Percentiles rank a stretch among this genome's conserved stretches.
Conservation (phyloP, 139 green algal species). For the Picochlorum sp. region DNA sequence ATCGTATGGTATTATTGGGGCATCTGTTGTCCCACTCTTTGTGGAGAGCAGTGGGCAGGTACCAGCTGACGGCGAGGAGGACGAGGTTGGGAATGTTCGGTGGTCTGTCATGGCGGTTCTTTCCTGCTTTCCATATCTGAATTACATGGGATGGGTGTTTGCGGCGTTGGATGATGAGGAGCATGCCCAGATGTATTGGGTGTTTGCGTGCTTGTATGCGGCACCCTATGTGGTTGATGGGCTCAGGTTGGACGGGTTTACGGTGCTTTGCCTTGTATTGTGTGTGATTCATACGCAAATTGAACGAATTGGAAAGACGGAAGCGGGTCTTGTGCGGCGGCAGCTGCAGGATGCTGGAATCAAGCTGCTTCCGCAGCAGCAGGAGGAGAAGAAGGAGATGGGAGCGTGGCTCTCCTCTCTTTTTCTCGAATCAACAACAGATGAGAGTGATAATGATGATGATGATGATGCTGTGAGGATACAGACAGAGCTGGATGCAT, state of each 20-base stretch:
- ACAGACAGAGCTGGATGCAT: background rate
- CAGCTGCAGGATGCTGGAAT: too few relatives aligned
- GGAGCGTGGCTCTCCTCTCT: too few relatives aligned
- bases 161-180: slow-evolving; percentile 46
- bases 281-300: slow-evolving; percentile 50
- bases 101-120: slow-evolving; percentile 55
- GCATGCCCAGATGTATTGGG: slow-evolving; percentile 40
- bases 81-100: slow-evolving; percentile 32
- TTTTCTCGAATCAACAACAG: background rate
- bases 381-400: too few relatives aligned
- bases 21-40: too few relatives aligned
- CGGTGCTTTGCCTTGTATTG: slow-evolving; percentile 30
- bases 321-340: slow-evolving; percentile 7
- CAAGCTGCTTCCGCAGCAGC: too few relatives aligned
- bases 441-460: background rate
- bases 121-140: slow-evolving; percentile 53
- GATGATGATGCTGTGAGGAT: background rate
- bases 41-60: slow-evolving; percentile 17
- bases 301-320: slow-evolving; percentile 27
- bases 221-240: slow-evolving; percentile 49
- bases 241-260: slow-evolving; percentile 48
- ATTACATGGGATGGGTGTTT: slow-evolving; percentile 61
- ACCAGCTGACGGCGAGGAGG: slow-evolving; percentile 23
- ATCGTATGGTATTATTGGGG: too few relatives aligned
- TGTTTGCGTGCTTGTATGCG: slow-evolving; percentile 48